Percentiles rank a stretch among this genome's conserved stretches.
Evolutionary conservation across 1,284 basidiomycete genomes (phyloP).

Genomic region (Ceratobasidium sp.): DNA sequence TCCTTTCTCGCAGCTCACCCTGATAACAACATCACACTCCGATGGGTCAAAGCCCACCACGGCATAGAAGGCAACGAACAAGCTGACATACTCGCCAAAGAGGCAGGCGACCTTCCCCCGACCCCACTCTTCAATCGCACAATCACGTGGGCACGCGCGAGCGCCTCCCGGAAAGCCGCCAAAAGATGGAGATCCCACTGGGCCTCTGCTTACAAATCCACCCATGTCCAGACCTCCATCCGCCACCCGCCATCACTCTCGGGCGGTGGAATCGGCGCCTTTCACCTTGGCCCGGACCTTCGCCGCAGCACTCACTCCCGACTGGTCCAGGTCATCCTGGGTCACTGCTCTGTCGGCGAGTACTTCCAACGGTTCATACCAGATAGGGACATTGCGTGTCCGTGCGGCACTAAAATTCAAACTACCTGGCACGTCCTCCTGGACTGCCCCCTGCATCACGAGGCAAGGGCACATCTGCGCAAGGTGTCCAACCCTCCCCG

Average conservation of each 20-base stretch:
- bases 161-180: background rate
- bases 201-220: background rate
- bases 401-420: background rate
- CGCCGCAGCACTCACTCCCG: background rate
- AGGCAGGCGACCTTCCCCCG: slow-evolving; percentile 8
- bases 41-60: background rate
- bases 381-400: background rate
- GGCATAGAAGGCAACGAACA: background rate
- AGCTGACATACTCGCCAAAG: slow-evolving; percentile 19
- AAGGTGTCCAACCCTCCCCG: background rate
- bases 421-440: background rate
- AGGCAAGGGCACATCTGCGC: background rate
- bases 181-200: background rate
- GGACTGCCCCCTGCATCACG: background rate
- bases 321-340: background rate
- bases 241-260: background rate
- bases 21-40: background rate
- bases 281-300: no score
- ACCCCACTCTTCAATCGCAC: background rate
- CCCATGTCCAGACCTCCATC: background rate
- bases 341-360: background rate
- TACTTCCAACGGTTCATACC: background rate
- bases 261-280: background rate
- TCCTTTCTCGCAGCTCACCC: background rate
- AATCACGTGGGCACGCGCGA: slow-evolving; percentile 9